Conservation (phyloP, 2,329 filamentous ascomycete species). For the Colletotrichum lindemuthianum region DNA sequence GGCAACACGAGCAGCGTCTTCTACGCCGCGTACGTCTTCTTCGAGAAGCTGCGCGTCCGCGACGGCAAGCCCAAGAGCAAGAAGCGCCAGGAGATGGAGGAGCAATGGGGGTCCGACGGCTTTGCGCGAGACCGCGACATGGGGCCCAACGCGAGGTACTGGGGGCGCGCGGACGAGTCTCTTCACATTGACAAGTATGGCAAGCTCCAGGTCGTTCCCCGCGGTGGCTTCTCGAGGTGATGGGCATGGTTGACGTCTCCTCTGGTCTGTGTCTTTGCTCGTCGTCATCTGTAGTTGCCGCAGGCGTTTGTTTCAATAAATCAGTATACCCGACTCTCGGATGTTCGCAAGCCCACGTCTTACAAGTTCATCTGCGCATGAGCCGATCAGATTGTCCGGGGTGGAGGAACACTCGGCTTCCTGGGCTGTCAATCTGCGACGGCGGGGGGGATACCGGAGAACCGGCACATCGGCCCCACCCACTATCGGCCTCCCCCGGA, state of each 20-base stretch:
- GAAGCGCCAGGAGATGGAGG: slow-evolving; percentile 63
- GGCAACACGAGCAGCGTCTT: slow-evolving; percentile 61
- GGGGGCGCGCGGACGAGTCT: slow-evolving; percentile 12
- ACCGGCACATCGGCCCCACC: slow-evolving; percentile 8
- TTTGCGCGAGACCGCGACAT: slow-evolving; percentile 37
- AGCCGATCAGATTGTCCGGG: slow-evolving; percentile 8
- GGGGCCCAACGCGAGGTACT: neutral
- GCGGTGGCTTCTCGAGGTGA: neutral
- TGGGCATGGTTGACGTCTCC: too few species aligned
- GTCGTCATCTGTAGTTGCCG: too few species aligned
- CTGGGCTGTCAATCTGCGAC: slow-evolving; percentile 23
- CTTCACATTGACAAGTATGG: slow-evolving; percentile 39
- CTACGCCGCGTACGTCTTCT: slow-evolving; percentile 67
- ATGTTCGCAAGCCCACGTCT: too few species aligned
- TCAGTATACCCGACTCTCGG: too few species aligned
- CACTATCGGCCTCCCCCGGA: slow-evolving; percentile 10
- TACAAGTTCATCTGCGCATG: neutral
- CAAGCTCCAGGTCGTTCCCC: neutral
- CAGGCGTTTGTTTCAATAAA: too few species aligned
- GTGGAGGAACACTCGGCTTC: slow-evolving; percentile 14
- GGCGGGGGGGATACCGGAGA: slow-evolving; percentile 14
- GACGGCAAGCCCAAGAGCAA: slow-evolving; percentile 62
- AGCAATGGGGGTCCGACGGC: slow-evolving; percentile 40
- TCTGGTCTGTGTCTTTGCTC: too few species aligned
- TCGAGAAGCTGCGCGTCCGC: slow-evolving; percentile 66